Conservation (phyloP, 2,329 filamentous ascomycete genomes). For the Achaetomium macrosporum region DNA sequence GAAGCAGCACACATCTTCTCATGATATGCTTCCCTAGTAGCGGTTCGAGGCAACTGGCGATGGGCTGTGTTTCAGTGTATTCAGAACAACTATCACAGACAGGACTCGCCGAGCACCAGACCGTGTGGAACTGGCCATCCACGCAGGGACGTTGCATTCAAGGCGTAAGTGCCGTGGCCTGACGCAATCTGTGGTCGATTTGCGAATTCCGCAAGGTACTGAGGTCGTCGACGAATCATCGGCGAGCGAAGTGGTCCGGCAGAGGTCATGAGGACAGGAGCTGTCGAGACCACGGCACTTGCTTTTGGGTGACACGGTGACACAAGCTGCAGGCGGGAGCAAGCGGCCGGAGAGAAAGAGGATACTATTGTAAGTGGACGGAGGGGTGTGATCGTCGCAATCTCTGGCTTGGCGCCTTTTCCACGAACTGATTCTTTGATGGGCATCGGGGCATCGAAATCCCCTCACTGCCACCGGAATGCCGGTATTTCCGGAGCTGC, state of each 20-base stretch:
- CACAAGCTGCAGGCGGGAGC: constrained; percentile 9
- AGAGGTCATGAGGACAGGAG: constrained; percentile 14
- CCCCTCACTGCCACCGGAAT: not conserved
- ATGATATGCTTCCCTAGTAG: too few relatives aligned
- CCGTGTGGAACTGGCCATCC: not conserved
- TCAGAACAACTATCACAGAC: too few relatives aligned
- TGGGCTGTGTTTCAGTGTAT: too few relatives aligned
- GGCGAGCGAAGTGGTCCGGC: not conserved
- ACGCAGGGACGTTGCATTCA: constrained; percentile 4
- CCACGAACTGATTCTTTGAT: not conserved
- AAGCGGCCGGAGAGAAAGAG: constrained; percentile 7
- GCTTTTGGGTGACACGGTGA: not conserved
- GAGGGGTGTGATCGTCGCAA: constrained; percentile 9
- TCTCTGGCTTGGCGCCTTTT: not conserved
- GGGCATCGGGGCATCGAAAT: not conserved
- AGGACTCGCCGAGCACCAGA: not conserved
- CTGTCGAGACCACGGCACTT: constrained; percentile 10
- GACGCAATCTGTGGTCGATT: constrained; percentile 4
- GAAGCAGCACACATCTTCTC: too few relatives aligned
- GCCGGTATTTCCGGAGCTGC: not conserved
- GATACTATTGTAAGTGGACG: not conserved
- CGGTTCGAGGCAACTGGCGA: too few relatives aligned
- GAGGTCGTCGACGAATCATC: not conserved
- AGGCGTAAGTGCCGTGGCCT: not conserved
- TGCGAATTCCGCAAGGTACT: not conserved